Evolutionary conservation across 495 filamentous ascomycete species (phyloP), one percentile per base, ranked within the genome.

Genomic region (Astrocystis sublimbata): DNA sequence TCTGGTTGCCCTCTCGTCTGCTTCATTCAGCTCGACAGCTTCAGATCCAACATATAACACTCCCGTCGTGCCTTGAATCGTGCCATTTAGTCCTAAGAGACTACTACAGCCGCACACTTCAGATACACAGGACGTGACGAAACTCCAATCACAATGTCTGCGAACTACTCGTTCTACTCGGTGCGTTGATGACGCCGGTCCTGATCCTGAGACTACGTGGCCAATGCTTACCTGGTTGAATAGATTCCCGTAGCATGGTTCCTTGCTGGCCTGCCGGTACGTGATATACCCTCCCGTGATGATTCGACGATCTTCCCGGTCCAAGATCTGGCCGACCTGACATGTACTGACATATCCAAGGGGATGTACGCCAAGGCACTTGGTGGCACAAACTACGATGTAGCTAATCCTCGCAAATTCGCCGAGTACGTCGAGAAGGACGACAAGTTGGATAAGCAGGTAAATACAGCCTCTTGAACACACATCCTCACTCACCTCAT

Each of bases 101-200:
- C n/a, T n/a, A n/a, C n/a, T n/a, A n/a, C n/a, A n/a, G n/a, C n/a
- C 26, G 28, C 21, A 49, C 19, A 36, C 17, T 7, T 23, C 10
- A 19, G 9, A 9, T 35, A 19, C 6, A 36, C 46, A n/a, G 24
- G n/a, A 26, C 10, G n/a, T 17, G 13, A 26, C 21, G 13, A 23
- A 1, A 30, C 50, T 1, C 40, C n/a, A 41, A 41, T 57, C 64
- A 73, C 52, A 31, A 81, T 79, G 77, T 67, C 65, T 31, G 58
- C 65, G 62, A 75, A 82, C 65, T 69, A 71, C 62, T 80, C 78
- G 41, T 70, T 76, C 63, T 80, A 82, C 64, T 63, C 76, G 10
- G 74, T 80, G 66, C 33, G 71, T 53, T 57, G 2, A 6, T 33
- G 12, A 23, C 24, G 28, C 9, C 8, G 19, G 15, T 10, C 24